Percentiles rank a stretch among this genome's conserved stretches.
phyloP scores from a whole-genome alignment of 345 rosid species.

The Aurinia saxatilis region DNA sequence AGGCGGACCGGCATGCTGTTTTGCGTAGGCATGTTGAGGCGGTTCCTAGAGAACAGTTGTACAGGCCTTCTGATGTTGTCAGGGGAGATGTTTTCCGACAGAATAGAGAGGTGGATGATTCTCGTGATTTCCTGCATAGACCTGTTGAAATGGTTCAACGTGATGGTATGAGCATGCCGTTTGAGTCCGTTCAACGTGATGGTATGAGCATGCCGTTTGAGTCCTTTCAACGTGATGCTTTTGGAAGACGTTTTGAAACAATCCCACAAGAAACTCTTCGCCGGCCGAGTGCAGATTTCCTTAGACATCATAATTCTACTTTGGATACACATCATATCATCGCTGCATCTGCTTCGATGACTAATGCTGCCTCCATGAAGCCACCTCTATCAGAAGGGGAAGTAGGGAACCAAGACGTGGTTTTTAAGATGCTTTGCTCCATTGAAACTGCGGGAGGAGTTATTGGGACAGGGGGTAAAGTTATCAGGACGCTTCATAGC shows the following conservation, averaged over 20 bases:
- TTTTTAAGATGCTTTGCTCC: slow-evolving; percentile 67
- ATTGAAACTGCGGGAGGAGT: slow-evolving; percentile 77
- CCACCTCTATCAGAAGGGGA: slow-evolving; percentile 44
- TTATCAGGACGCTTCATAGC: slow-evolving; percentile 59
- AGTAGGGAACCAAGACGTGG: slow-evolving; percentile 37
- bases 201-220: slow-evolving; percentile 19
- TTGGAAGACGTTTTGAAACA: slow-evolving; percentile 17
- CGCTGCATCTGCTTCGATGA: slow-evolving; percentile 16
- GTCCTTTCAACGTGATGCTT: slow-evolving; percentile 12
- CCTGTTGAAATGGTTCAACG: slow-evolving; percentile 25
- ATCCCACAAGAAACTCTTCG: slow-evolving; percentile 17
- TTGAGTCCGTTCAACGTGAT: slow-evolving; percentile 27
- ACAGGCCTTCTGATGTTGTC: slow-evolving; percentile 22
- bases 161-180: slow-evolving; percentile 18
- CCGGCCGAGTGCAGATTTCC: slow-evolving; percentile 19
- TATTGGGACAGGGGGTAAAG: slow-evolving; percentile 77
- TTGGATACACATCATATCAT: not conserved
- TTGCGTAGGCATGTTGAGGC: slow-evolving; percentile 18
- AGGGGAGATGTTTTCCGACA: slow-evolving; percentile 19
- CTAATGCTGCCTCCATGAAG: slow-evolving; percentile 34
- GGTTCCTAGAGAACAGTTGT: slow-evolving; percentile 22
- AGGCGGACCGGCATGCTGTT: slow-evolving; percentile 1
- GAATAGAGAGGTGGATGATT: slow-evolving; percentile 20
- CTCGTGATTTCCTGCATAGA: slow-evolving; percentile 23
- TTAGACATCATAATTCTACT: slow-evolving; percentile 13